These are phyloP conservation scores for Fusarium tupiense DNA, from an alignment of 2,329 filamentous ascomycete species.

Conservation along the genomic window DNA sequence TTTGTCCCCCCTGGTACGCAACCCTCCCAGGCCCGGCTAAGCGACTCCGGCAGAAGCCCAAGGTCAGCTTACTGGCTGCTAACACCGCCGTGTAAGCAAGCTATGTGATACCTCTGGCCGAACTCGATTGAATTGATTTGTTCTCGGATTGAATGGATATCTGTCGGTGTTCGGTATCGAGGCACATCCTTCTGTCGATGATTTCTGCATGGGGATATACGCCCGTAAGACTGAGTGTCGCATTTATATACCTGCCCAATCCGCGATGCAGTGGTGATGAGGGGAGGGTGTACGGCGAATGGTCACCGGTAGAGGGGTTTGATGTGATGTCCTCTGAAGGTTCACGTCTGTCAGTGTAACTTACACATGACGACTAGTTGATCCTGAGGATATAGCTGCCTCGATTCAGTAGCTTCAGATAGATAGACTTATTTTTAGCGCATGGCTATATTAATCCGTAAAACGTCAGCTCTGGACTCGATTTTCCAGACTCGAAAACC, in stretches of 20 bases:
- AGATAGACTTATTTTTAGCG: background rate
- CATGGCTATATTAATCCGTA: slow-evolving; percentile 20
- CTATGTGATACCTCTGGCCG: background rate
- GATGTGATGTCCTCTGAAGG: background rate
- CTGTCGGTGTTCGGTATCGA: slow-evolving; percentile 26
- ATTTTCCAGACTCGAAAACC: background rate
- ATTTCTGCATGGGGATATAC: slow-evolving; percentile 15
- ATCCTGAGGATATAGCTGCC: background rate
- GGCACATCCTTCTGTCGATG: background rate
- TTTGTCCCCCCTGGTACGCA: background rate
- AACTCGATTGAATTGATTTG: background rate
- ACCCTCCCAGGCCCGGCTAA: slow-evolving; percentile 10
- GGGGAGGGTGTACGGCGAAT: slow-evolving; percentile 27
- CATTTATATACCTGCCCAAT: slow-evolving; percentile 16
- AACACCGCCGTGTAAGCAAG: background rate
- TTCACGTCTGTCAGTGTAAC: background rate
- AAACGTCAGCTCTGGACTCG: background rate
- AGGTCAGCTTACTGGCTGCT: slow-evolving; percentile 10
- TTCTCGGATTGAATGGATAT: slow-evolving; percentile 15
- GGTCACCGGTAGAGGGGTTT: background rate
- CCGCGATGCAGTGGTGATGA: background rate
- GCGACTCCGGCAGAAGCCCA: background rate
- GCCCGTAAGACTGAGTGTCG: background rate
- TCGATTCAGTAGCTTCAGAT: background rate
- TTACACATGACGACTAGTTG: background rate